A percentile compares a stretch with the other conserved stretches of the same genome.
phyloP scores from a whole-genome alignment of 129 eudicot genomes.

The Artemisia annua region DNA sequence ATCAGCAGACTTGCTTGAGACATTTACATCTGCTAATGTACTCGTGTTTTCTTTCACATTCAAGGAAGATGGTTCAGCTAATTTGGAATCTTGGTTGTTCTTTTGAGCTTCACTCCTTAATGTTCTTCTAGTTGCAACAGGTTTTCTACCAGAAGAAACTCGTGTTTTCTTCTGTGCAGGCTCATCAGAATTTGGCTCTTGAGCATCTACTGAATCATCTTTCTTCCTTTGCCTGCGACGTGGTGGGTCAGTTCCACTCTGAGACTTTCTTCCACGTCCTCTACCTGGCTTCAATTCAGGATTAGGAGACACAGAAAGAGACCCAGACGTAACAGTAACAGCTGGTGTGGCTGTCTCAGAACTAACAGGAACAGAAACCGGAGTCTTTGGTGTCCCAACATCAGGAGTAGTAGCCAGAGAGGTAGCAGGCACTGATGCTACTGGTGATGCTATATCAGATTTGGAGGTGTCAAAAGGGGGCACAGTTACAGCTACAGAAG shows the following conservation, averaged over 20 bases:
- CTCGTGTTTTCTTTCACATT: conserved; percentile 16
- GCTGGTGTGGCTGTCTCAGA: conserved; percentile 34
- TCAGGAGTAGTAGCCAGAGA: conserved; percentile 17
- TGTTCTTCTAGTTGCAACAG: conserved; percentile 54
- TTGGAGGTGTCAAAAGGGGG: conserved; percentile 23
- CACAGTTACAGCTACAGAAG: conserved; percentile 29
- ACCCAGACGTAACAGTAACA: conserved; percentile 29
- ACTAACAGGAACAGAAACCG: conserved; percentile 32
- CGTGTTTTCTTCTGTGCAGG: conserved; percentile 51
- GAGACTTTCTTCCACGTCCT: conserved; percentile 61
- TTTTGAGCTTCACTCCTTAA: conserved; percentile 41
- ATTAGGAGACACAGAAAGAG: conserved; percentile 32
- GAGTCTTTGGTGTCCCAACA: conserved; percentile 20
- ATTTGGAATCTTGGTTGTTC: conserved; percentile 24
- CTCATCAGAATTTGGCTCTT: conserved; percentile 50
- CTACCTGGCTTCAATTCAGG: conserved; percentile 50
- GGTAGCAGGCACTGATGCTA: conserved; percentile 29
- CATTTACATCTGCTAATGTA: too few species aligned
- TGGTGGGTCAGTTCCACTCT: conserved; percentile 49
- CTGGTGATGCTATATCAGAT: conserved; percentile 23
- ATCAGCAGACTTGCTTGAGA: too few species aligned
- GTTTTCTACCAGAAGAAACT: conserved; percentile 50
- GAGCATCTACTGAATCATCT: conserved; percentile 36
- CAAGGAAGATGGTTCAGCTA: conserved; percentile 28
- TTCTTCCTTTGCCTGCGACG: conserved; percentile 68